Conservation (phyloP, 2,329 filamentous ascomycete species). For the Lasiodiplodia citricola region DNA sequence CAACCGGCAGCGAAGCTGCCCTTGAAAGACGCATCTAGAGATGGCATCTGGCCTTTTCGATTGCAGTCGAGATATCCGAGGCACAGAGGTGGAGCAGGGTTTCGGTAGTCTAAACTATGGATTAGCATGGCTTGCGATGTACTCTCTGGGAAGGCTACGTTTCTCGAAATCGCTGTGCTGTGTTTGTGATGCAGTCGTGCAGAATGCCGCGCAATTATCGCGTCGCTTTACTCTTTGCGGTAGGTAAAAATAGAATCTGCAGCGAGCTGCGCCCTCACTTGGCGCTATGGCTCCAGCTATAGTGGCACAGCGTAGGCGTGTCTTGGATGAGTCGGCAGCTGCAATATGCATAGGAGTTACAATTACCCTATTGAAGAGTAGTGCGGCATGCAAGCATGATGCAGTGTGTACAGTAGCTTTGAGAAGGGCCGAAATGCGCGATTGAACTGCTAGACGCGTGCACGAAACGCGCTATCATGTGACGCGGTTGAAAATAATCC, state of each 20-base stretch:
- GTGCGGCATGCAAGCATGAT: no score
- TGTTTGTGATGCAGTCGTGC: neutral
- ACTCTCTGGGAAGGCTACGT: neutral
- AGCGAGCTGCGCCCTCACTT: neutral
- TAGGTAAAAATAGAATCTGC: neutral
- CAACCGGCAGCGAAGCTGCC: no score
- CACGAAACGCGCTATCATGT: conserved; percentile 3
- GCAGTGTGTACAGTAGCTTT: neutral
- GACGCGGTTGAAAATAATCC: neutral
- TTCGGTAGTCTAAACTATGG: no score
- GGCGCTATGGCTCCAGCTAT: neutral
- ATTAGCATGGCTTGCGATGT: neutral
- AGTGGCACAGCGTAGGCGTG: neutral
- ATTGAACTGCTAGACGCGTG: neutral
- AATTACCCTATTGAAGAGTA: neutral
- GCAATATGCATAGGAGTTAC: neutral
- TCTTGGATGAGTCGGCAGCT: no score
- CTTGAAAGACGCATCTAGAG: no score
- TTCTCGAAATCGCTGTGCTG: neutral
- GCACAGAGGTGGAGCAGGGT: no score
- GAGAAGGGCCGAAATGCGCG: neutral
- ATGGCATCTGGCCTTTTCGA: no score
- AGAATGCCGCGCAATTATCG: neutral
- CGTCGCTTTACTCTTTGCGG: neutral
- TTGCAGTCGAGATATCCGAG: no score